These are phyloP conservation scores for Aquilaria malaccensis DNA, from an alignment of 345 rosid genomes.

Conservation along the genomic window DNA sequence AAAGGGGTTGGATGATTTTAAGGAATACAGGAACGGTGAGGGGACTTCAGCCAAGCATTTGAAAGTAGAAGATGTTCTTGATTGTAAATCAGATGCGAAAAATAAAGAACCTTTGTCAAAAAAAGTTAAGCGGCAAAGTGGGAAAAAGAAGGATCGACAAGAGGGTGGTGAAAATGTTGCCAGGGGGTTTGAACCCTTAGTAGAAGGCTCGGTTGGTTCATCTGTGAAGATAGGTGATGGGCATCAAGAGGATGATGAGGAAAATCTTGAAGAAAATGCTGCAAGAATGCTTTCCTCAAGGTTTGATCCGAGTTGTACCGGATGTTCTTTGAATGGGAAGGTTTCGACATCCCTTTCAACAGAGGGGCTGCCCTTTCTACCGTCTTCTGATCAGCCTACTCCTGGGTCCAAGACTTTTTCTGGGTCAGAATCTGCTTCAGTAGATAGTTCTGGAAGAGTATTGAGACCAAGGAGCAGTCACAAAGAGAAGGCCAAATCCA, in stretches of 20 bases:
- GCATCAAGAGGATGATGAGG: slow-evolving; percentile 66
- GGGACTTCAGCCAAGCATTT: slow-evolving; percentile 21
- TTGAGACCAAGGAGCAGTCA: slow-evolving; percentile 65
- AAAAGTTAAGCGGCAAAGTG: slow-evolving; percentile 32
- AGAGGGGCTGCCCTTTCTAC: slow-evolving; percentile 27
- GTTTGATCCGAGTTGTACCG: slow-evolving; percentile 83
- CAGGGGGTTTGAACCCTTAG: slow-evolving; percentile 33
- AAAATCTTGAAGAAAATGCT: slow-evolving; percentile 96
- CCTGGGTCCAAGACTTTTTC: slow-evolving; percentile 26
- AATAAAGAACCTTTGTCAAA: slow-evolving; percentile 27
- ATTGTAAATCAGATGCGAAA: slow-evolving; percentile 23
- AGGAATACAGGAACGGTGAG: slow-evolving; percentile 27
- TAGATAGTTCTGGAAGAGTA: slow-evolving; percentile 56
- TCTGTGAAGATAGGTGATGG: slow-evolving; percentile 29
- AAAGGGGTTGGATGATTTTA: slow-evolving; percentile 25
- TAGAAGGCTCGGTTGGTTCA: slow-evolving; percentile 23
- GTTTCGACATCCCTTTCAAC: slow-evolving; percentile 33
- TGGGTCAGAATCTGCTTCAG: slow-evolving; percentile 43
- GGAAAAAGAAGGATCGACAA: slow-evolving; percentile 37
- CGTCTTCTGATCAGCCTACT: slow-evolving; percentile 31
- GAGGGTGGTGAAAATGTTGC: slow-evolving; percentile 15
- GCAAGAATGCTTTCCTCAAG: slow-evolving; percentile 95
- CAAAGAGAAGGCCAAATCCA: slow-evolving; percentile 44
- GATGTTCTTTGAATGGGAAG: slow-evolving; percentile 51
- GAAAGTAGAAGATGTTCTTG: slow-evolving; percentile 35